Evolutionary conservation across 2,329 filamentous ascomycete species (phyloP), one percentile per base, ranked within the genome.

Genomic region (Myriosclerotinia curreyana): DNA sequence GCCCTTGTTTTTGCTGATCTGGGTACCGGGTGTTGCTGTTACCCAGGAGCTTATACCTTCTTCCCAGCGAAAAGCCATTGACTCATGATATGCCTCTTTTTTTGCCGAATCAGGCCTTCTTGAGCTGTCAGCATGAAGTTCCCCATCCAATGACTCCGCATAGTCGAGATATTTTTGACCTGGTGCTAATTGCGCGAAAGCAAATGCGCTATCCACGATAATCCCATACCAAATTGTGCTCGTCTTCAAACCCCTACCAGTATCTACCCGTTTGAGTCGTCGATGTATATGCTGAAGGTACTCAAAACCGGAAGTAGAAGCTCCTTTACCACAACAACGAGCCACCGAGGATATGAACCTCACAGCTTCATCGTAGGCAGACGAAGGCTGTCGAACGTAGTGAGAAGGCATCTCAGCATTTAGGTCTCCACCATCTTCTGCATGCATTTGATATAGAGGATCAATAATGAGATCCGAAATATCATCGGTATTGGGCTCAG

Each of bases 41-140:
- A 85, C 79, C 82, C 82, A 85, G 71, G 84, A 82, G 44, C 80
- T 79, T 70, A 85, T 83, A 52, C 79, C 80, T 69, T 83, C 81
- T 70, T 84, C 82, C 82, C 82, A 85, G 40, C 79, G 74, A 73
- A 77, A 83, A n/a, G 67, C 61, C 20, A 64, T 46, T 36, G 31
- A 40, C 34, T 44, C 44, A 50, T 65, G 17, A 42, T 36, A 50
- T 60, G 65, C 20, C 68, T 72, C 28, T 67, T 68, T 28, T 60
- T 56, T 28, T 22, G 31, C 22, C 8, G 22, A 28, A 31, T 22
- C 22, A 11, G 40, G 40, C 14, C 51, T 54, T 9, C 22, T 46
- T 11, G 34, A 28, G 22, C 12, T 55, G 14, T 25, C 42, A n/a
- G 60, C 31, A n/a, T 62, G 50, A n/a, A 55, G 60, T 22, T 64